Evolutionary conservation across 441 rosid species (phyloP).

Genomic region (Bocquillonia castaneifolia): DNA sequence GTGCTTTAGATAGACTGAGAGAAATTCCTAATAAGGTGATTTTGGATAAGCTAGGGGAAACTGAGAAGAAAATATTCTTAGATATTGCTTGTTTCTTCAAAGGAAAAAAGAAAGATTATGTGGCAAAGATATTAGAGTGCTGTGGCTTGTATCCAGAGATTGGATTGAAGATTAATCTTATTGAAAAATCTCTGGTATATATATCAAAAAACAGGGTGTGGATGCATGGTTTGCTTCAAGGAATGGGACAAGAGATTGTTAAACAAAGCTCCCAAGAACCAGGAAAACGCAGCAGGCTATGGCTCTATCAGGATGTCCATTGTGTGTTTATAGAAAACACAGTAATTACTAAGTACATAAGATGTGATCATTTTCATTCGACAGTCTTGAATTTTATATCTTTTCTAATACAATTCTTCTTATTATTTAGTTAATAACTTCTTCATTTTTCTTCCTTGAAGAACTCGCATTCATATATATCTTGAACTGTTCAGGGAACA

Average conservation of each 20-base stretch:
- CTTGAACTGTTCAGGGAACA: not conserved
- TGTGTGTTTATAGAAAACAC: no score
- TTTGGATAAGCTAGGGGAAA: conserved; percentile 13
- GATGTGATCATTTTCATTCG: no score
- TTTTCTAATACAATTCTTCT: no score
- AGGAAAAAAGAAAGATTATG: not conserved
- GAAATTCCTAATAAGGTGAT: conserved; percentile 18
- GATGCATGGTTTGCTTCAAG: conserved; percentile 34
- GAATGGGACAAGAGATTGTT: conserved; percentile 47
- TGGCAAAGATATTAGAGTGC: conserved; percentile 5
- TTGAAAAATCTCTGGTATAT: conserved; percentile 6
- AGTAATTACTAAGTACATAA: no score
- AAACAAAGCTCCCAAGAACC: conserved; percentile 25
- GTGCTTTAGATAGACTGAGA: conserved; percentile 3
- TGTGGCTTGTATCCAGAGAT: conserved; percentile 12
- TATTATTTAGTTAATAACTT: no score
- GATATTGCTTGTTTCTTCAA: conserved; percentile 26
- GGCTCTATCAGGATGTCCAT: conserved; percentile 25
- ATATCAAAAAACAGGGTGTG: not conserved
- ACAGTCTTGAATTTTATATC: no score
- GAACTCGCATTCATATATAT: no score
- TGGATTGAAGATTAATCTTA: conserved; percentile 12
- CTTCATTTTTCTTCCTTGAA: no score
- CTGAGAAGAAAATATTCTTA: conserved; percentile 16
- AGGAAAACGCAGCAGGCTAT: conserved; percentile 41